phyloP scores from a whole-genome alignment of 768 basidiomycete species.

The Russula vinacea region DNA sequence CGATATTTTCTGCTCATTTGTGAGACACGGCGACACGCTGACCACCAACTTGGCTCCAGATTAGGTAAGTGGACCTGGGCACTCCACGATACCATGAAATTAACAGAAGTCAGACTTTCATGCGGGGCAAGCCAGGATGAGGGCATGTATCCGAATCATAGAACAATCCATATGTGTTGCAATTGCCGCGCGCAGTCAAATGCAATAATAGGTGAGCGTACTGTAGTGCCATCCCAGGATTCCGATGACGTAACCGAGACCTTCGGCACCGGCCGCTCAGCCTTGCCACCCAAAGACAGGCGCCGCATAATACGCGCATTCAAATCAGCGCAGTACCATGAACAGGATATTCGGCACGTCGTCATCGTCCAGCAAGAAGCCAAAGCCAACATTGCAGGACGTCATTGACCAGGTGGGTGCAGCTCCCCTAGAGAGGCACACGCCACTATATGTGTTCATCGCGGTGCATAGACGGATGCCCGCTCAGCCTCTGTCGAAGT shows the following conservation, averaged over 20 bases:
- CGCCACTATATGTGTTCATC: conserved; percentile 3
- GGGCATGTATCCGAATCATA: not conserved
- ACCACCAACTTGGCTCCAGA: conserved; percentile 11
- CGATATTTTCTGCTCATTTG: not conserved
- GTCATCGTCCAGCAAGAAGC: conserved; percentile 72
- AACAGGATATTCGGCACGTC: conserved; percentile 83
- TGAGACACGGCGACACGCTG: too few species aligned
- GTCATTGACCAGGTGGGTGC: conserved; percentile 84
- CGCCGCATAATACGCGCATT: too few species aligned
- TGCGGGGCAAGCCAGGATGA: not conserved
- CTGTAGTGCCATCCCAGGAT: not conserved
- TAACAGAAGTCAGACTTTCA: not conserved
- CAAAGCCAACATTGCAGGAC: conserved; percentile 83
- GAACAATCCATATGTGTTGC: not conserved
- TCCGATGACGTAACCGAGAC: not conserved
- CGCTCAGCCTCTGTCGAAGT: conserved; percentile 89
- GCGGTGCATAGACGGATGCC: conserved; percentile 66
- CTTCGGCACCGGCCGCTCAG: conserved; percentile 3
- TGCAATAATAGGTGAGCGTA: not conserved
- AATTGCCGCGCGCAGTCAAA: conserved; percentile 3
- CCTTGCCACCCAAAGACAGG: not conserved
- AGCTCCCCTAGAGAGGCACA: conserved; percentile 17
- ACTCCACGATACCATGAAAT: not conserved
- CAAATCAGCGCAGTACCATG: conserved; percentile 45
- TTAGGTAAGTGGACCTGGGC: conserved; percentile 10